Evolutionary conservation across 2,329 filamentous ascomycete genomes (phyloP).

Genomic region (Ophiostoma populinum): DNA sequence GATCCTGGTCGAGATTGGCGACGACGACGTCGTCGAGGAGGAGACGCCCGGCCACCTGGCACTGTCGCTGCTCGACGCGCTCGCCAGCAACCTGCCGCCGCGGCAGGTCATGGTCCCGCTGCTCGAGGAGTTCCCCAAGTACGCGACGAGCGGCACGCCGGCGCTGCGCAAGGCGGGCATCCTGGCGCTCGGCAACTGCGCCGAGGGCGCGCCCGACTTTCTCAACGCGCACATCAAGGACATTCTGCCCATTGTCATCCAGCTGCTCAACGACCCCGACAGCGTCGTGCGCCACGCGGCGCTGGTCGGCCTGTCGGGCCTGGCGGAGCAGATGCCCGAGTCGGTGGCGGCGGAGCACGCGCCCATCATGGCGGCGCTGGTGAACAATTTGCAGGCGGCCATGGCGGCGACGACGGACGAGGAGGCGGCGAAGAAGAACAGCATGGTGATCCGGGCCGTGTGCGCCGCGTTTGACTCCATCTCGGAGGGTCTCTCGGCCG

Average conservation of each 20-base stretch:
- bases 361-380: constrained; percentile 63
- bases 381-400: constrained; percentile 78
- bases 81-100: constrained; percentile 75
- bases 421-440: constrained; percentile 51
- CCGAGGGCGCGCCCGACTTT: constrained; percentile 94
- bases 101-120: constrained; percentile 89
- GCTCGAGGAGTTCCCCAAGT: constrained; percentile 68
- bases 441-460: constrained; percentile 75
- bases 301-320: constrained; percentile 69
- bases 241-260: constrained; percentile 71
- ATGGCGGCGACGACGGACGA: constrained; percentile 47
- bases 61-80: constrained; percentile 72
- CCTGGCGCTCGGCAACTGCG: constrained; percentile 78
- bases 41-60: constrained; percentile 73
- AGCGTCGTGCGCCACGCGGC: constrained; percentile 72
- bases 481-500: constrained; percentile 67
- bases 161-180: constrained; percentile 81
- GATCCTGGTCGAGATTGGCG: constrained; percentile 77
- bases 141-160: constrained; percentile 56
- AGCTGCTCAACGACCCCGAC: constrained; percentile 70
- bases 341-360: constrained; percentile 77
- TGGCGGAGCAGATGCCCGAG: constrained; percentile 86
- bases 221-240: constrained; percentile 80
- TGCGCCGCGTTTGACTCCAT: constrained; percentile 85
- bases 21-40: constrained; percentile 66